Evolutionary conservation across 2,329 filamentous ascomycete genomes (phyloP).

Genomic region (Xylariaceae sp.): DNA sequence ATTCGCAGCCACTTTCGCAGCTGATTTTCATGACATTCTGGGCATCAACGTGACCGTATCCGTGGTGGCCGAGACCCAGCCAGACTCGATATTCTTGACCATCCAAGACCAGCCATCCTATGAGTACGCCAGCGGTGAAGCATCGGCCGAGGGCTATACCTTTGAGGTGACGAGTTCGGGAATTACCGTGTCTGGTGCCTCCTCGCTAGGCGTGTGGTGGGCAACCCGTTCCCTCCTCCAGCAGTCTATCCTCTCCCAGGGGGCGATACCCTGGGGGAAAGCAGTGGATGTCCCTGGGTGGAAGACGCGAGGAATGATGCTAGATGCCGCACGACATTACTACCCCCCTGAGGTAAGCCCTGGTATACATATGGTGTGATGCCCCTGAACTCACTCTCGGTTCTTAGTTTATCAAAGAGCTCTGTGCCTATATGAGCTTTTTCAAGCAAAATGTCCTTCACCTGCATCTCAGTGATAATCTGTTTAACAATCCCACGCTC

Average conservation of each 20-base stretch:
- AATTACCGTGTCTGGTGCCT: conserved; percentile 45
- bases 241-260: conserved; percentile 37
- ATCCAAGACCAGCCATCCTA: conserved; percentile 36
- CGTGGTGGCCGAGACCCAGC: conserved; percentile 16
- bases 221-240: conserved; percentile 51
- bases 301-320: conserved; percentile 40
- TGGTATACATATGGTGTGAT: neutral
- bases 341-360: conserved; percentile 40
- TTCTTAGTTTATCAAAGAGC: conserved; percentile 45
- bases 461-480: conserved; percentile 53
- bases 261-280: conserved; percentile 37
- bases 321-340: conserved; percentile 52
- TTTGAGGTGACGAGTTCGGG: conserved; percentile 36
- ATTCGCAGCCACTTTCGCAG: conserved; percentile 43
- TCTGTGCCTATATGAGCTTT: conserved; percentile 55
- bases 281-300: conserved; percentile 47
- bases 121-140: conserved; percentile 39
- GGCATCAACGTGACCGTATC: conserved; percentile 28
- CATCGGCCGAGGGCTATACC: conserved; percentile 45
- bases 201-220: conserved; percentile 53
- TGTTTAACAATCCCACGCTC: conserved; percentile 43
- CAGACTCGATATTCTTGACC: conserved; percentile 40
- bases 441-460: conserved; percentile 58
- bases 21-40: conserved; percentile 29
- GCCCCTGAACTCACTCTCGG: conserved; percentile 1